Evolutionary conservation across 495 filamentous ascomycete species (phyloP), one percentile per base, ranked within the genome.

Genomic region (Evernia prunastri): DNA sequence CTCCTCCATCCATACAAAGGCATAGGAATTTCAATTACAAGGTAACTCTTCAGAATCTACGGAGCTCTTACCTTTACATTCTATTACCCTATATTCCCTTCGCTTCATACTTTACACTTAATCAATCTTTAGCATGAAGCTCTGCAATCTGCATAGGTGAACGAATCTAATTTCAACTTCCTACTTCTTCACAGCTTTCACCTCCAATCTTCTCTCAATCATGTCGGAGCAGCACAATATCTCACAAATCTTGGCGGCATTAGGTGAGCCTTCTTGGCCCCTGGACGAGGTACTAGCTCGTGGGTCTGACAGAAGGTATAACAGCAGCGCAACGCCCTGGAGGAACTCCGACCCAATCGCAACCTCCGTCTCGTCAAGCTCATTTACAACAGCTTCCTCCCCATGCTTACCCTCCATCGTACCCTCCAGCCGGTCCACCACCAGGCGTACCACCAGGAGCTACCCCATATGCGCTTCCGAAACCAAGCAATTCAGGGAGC

Each of bases 401-500:
- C 53, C 71, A 70, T 45, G 54, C 25, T 10, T 76, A 71, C 65
- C 73, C 73, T 42, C 66, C 66, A 11, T 18, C 66, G 3, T 65
- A 72, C 66, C 58, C 69, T 60, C 61, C 72, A 58, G 51, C 79
- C 73, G 72, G 75, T 70, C 73, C 74, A 10, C 80, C 81, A 60
- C 58, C 75, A 20, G 64, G 70, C n/a, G 63, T 75, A 33, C 68
- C 73, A 18, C 68, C 71, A 51, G 87, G 82, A 68, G 69, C 75
- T 33, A 33, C 29, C 15, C 59, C 39, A 37, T 61, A 58, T 49
- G 36, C 54, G 5, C 39, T 89, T 35, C 89, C 89, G 0, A 87
- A 86, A 66, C 88, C 89, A 11, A 81, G 83, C 33, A 80, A 78
- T 25, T 85, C 86, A 27, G 89, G 88, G 13, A 87, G 79, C 59